Percentiles rank a stretch among this genome's conserved stretches.
Conservation (phyloP, 371 early-diverging fungal genomes). For the Mortierella sp. region DNA sequence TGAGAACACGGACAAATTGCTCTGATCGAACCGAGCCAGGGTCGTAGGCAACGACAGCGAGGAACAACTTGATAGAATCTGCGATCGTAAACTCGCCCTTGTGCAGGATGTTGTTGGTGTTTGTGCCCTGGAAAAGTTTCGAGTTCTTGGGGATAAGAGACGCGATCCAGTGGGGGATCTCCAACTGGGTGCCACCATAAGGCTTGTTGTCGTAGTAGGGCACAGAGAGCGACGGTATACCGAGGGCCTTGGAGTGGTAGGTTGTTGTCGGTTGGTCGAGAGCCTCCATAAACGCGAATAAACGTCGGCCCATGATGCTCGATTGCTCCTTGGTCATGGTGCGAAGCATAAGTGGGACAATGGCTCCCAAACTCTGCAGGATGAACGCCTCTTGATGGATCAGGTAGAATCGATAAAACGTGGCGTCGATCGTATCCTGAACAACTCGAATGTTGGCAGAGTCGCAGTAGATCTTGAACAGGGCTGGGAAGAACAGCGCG, state of each 20-base stretch:
- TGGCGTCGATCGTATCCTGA: slow-evolving; percentile 68
- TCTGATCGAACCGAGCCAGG: slow-evolving; percentile 74
- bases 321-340: slow-evolving; percentile 38
- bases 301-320: slow-evolving; percentile 19
- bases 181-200: slow-evolving; percentile 37
- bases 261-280: slow-evolving; percentile 42
- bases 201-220: slow-evolving; percentile 24
- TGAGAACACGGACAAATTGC: slow-evolving; percentile 72
- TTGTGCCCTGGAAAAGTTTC: slow-evolving; percentile 43
- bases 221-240: slow-evolving; percentile 37
- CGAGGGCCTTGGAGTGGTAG: slow-evolving; percentile 30
- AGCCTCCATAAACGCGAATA: slow-evolving; percentile 44
- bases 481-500: slow-evolving; percentile 65
- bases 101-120: slow-evolving; percentile 27
- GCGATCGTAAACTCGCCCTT: slow-evolving; percentile 64
- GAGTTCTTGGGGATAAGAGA: slow-evolving; percentile 45
- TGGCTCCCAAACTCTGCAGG: slow-evolving; percentile 74
- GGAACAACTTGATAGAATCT: slow-evolving; percentile 71
- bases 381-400: slow-evolving; percentile 78
- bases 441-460: slow-evolving; percentile 60
- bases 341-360: slow-evolving; percentile 70
- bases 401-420: slow-evolving; percentile 73
- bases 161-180: slow-evolving; percentile 42
- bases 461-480: slow-evolving; percentile 76
- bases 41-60: slow-evolving; percentile 78